Base-by-base conservation (phyloP, 2,329 filamentous ascomycete species). In the Nemania sp. region DNA sequence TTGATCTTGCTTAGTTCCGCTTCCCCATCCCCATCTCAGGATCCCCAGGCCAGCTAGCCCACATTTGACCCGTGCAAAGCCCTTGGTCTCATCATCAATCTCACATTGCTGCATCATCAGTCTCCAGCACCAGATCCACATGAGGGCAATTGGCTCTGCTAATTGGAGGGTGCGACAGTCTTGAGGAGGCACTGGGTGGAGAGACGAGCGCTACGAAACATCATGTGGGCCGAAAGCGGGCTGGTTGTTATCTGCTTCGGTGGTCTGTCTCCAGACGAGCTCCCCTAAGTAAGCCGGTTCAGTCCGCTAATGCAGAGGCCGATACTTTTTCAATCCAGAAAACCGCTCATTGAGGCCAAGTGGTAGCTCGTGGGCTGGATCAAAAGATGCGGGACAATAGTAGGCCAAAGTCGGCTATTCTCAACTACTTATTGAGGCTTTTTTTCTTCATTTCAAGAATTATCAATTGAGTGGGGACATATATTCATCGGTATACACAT, bases 121-220 rank as follows among this genome's bases (percentile, higher is more conserved):
- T 55, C n/a, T 8, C 38, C 38, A 56, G 22, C 52, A 18, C 24
- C 3, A 47, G 59, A 15, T 56, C 66, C 68, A 69, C 68, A 66
- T 52, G 26, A 24, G 22, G 32, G 43, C 51, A 57, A 64, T 64
- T 62, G 54, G n/a, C 5, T 22, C 18, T 51, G 24, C 20, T 60
- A 26, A 64, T 66, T 70, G 66, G 68, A 18, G 41, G 22, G 63
- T 68, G 29, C 22, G 20, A n/a, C 18, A 29, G 18, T 4, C 20
- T 11, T 18, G 26, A 45, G 10, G 35, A 51, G 29, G 38, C 64
- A 69, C 64, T 69, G 59, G 64, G 67, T 67, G 67, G 55, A 64
- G 29, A 62, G 49, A 24, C 38, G 43, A 56, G 20, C 59, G 55
- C 66, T 68, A 64, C 35, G 13, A 54, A 64, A 29, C 32, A 53